Percentiles rank a stretch among this genome's conserved stretches.
Conservation (phyloP, 2,329 filamentous ascomycete genomes). For the Raffaelea ambrosiae region DNA sequence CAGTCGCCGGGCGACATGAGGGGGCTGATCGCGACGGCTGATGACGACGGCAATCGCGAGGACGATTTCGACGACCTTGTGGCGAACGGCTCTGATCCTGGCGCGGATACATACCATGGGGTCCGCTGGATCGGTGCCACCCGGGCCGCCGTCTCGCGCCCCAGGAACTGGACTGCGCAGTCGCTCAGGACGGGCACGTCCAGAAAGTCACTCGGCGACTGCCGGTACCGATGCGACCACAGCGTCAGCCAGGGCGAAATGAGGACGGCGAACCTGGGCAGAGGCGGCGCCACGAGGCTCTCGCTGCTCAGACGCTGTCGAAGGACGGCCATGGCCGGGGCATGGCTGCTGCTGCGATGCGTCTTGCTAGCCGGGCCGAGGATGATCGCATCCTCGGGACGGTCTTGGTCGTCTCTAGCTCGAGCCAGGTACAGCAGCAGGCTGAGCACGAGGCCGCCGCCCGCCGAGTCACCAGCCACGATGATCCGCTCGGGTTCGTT, state of each 20-base stretch:
- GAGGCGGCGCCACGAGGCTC: conserved; percentile 7
- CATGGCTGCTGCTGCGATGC: too few species aligned
- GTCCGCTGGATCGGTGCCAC: too few species aligned
- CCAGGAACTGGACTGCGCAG: conserved; percentile 64
- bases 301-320: conserved; percentile 14
- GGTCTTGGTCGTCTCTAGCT: conserved; percentile 15
- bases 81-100: too few species aligned
- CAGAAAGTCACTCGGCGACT: conserved; percentile 69
- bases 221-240: conserved; percentile 55
- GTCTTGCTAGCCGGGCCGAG: too few species aligned
- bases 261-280: conserved; percentile 56
- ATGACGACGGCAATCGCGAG: background rate
- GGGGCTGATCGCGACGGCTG: background rate
- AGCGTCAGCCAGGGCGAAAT: conserved; percentile 79
- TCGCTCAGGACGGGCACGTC: conserved; percentile 55
- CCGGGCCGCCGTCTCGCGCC: conserved; percentile 26
- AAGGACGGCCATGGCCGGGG: background rate
- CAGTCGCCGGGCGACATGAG: conserved; percentile 63
- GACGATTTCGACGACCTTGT: background rate
- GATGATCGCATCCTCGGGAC: too few species aligned
- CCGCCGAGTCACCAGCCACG: conserved; percentile 72
- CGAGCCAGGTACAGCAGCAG: conserved; percentile 58
- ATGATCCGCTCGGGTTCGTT: conserved; percentile 54
- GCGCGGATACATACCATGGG: background rate
- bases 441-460: conserved; percentile 64